Evolutionary conservation across 352 stramenopile genomes (phyloP).

Genomic region (Phytophthora syringae): DNA sequence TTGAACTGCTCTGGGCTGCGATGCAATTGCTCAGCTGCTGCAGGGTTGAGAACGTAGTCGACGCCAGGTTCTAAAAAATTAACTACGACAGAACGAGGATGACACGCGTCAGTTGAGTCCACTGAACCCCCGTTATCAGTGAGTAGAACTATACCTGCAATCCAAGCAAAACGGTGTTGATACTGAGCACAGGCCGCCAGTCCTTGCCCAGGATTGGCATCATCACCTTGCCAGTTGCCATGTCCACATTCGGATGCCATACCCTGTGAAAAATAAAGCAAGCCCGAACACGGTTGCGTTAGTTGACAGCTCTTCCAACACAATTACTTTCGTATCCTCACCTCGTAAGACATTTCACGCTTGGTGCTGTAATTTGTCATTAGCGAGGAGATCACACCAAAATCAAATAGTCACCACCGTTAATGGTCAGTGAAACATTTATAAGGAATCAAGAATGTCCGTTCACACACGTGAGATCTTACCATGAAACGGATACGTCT

Average conservation of each 20-base stretch:
- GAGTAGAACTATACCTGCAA: constrained; percentile 57
- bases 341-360: constrained; percentile 76
- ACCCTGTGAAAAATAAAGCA: constrained; percentile 50
- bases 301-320: background rate
- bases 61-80: constrained; percentile 84
- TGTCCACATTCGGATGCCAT: constrained; percentile 88
- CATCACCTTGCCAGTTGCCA: constrained; percentile 80
- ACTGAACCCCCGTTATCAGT: background rate
- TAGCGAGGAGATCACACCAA: background rate
- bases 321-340: constrained; percentile 20
- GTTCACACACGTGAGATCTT: constrained; percentile 8
- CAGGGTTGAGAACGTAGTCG: constrained; percentile 68
- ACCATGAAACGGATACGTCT: constrained; percentile 89
- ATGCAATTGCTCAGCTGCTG: constrained; percentile 63
- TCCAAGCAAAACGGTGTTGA: constrained; percentile 86
- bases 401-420: background rate
- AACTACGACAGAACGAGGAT: constrained; percentile 41
- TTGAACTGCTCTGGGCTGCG: constrained; percentile 55
- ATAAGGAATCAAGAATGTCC: background rate
- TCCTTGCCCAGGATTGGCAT: constrained; percentile 86
- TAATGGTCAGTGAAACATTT: background rate
- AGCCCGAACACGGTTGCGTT: background rate
- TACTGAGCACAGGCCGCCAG: constrained; percentile 85
- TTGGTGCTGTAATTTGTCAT: constrained; percentile 51
- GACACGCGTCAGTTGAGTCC: background rate